Evolutionary conservation across 768 basidiomycete genomes (phyloP), one percentile per base, ranked within the genome.

Genomic region (Tricholoma flavovirens): DNA sequence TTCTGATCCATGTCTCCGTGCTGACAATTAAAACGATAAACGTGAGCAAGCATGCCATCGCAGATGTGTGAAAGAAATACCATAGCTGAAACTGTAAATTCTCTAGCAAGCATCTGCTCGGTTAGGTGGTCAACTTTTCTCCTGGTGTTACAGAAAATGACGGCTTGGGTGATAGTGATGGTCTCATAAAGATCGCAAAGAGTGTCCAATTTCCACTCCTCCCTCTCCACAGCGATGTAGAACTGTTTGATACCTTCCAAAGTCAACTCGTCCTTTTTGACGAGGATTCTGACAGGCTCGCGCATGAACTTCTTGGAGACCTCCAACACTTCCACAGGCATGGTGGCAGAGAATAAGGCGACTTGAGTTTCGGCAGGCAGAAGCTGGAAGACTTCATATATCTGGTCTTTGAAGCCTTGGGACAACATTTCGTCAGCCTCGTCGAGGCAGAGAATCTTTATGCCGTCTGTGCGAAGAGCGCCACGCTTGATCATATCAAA

Each of bases 251-350:
- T 97, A 88, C 94, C 96, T 73, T 99, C 96, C 54, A 99, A 87
- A 29, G 96, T 98, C 71, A 98, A 74, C 74, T 99, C 96, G 69
- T 98, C 96, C 62, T 90, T 82, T 86, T 99, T 99, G 76, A 99
- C 96, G 62, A 98, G 87, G 70, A 99, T 98, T 53, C 94, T 80
- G 72, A 98, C 85, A 53, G 93, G 93, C 63, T 96, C 93, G 59
- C 92, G 88, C 97, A 98, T 98, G 78, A 99, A 98, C 77, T 98
- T 98, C 75, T 94, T 96, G 66, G 97, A 95, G 68, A 99, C 92
- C 73, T 98, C 97, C 64, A 99, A 80, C 42, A 98, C 95, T 64
- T 98, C 96, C 58, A 88, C 82, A 36, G 96, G 96, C 87, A 99
- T 93, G 65, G 96, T 99, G 58, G 96, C 97, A 5, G 93, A 96